Evolutionary conservation across 2,329 filamentous ascomycete species (phyloP).

Genomic region (Polytolypa hystricis): DNA sequence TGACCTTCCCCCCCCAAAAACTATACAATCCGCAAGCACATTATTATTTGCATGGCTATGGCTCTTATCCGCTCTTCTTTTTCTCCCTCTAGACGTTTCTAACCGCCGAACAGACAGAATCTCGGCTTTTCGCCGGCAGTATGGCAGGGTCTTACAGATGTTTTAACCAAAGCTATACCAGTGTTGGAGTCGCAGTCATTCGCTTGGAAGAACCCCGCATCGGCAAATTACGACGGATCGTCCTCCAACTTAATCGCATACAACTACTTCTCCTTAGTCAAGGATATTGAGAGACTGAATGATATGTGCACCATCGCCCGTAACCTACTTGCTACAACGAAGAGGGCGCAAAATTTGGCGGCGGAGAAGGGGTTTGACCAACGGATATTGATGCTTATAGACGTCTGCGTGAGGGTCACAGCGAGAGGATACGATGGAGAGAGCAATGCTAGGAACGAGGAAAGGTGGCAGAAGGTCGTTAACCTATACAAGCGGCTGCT

Average conservation of each 20-base stretch:
- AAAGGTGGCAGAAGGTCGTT: conserved; percentile 55
- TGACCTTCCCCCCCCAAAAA: no score
- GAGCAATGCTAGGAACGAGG: conserved; percentile 49
- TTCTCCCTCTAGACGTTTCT: conserved; percentile 1
- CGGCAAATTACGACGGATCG: conserved; percentile 47
- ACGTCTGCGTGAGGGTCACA: conserved; percentile 53
- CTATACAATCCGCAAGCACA: no score
- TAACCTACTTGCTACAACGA: conserved; percentile 51
- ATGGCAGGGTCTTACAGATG: conserved; percentile 48
- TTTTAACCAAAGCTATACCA: conserved; percentile 49
- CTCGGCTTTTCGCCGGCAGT: conserved; percentile 46
- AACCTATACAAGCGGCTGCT: conserved; percentile 55
- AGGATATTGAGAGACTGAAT: conserved; percentile 53
- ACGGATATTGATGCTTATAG: conserved; percentile 50
- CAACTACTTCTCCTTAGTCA: conserved; percentile 47
- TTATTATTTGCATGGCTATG: no score
- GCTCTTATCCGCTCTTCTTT: no score
- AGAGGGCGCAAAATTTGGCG: conserved; percentile 51
- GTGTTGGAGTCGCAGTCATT: conserved; percentile 53
- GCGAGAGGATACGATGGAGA: conserved; percentile 55
- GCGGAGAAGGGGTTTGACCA: conserved; percentile 50
- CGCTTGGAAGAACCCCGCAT: conserved; percentile 45
- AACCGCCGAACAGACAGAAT: conserved; percentile 34
- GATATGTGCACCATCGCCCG: conserved; percentile 51
- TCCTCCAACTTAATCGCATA: conserved; percentile 51